These are phyloP conservation scores for Apophysomyces variabilis DNA, from an alignment of 371 early-diverging fungal genomes.

Conservation along the genomic window DNA sequence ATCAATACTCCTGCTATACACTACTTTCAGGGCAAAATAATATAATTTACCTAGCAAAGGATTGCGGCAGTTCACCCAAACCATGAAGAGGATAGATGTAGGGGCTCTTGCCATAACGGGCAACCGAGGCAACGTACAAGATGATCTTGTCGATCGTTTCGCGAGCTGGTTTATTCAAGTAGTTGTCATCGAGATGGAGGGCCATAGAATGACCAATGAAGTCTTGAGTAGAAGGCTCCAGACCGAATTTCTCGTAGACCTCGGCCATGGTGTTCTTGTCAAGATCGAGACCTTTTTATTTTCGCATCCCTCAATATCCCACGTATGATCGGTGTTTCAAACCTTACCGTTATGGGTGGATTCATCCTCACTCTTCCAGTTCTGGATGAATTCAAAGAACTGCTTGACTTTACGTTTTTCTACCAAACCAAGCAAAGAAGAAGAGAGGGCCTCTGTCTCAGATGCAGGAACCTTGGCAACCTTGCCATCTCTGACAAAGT, in stretches of 20 bases:
- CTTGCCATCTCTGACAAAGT: slow-evolving; percentile 83
- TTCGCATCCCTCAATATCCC: not conserved
- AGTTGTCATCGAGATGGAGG: slow-evolving; percentile 93
- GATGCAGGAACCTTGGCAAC: slow-evolving; percentile 97
- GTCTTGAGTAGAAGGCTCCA: slow-evolving; percentile 93
- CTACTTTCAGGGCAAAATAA: not conserved
- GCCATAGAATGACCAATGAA: slow-evolving; percentile 99
- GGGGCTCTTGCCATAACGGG: slow-evolving; percentile 97
- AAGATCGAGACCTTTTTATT: slow-evolving; percentile 66
- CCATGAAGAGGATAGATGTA: slow-evolving; percentile 99
- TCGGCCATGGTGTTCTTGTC: slow-evolving; percentile 81
- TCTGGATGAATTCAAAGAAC: slow-evolving; percentile 97
- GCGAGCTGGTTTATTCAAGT: slow-evolving; percentile 85
- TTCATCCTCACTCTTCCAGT: slow-evolving; percentile 81
- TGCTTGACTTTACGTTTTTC: slow-evolving; percentile 96
- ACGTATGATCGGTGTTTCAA: too few species aligned
- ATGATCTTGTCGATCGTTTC: slow-evolving; percentile 95
- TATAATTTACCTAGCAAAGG: slow-evolving; percentile 90
- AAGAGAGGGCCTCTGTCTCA: slow-evolving; percentile 87
- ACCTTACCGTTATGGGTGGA: slow-evolving; percentile 73
- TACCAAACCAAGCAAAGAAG: slow-evolving; percentile 90
- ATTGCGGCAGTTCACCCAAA: slow-evolving; percentile 99
- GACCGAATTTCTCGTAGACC: slow-evolving; percentile 91
- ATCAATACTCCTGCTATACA: not conserved
- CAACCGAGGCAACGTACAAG: slow-evolving; percentile 93